Evolutionary conservation across 306 rosid species (phyloP).

Genomic region (Rosa multiflora): DNA sequence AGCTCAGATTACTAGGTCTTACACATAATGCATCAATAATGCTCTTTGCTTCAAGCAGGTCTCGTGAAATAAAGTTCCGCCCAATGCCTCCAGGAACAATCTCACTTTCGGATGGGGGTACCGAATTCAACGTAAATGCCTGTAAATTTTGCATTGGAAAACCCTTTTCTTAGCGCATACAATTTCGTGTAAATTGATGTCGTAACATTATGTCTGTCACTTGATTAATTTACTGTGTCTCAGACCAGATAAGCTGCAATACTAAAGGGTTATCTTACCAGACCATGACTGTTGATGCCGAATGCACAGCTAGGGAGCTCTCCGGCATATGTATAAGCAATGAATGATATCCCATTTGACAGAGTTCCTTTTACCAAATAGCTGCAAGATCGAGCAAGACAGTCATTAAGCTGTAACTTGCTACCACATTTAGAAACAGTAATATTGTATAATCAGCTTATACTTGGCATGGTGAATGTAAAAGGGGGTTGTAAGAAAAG

Average conservation of each 20-base stretch:
- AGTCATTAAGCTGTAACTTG: not conserved
- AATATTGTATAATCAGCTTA: not conserved
- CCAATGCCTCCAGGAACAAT: constrained; percentile 71
- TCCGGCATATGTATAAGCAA: constrained; percentile 88
- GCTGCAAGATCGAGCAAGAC: constrained; percentile 33
- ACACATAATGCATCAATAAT: constrained; percentile 66
- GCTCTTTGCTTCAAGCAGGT: constrained; percentile 76
- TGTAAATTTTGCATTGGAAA: constrained; percentile 14
- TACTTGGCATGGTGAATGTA: not conserved
- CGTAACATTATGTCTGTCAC: not conserved
- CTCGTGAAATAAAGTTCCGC: constrained; percentile 71
- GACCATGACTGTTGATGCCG: constrained; percentile 66
- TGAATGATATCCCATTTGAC: constrained; percentile 48
- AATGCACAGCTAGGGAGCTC: constrained; percentile 91
- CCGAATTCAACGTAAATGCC: constrained; percentile 82
- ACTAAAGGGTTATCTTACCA: constrained; percentile 34
- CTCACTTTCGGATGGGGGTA: constrained; percentile 65
- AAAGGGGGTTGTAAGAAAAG: not conserved
- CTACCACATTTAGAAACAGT: not conserved
- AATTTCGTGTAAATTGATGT: too few species aligned
- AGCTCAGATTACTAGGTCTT: constrained; percentile 25
- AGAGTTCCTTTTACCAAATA: constrained; percentile 69
- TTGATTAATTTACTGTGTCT: not conserved
- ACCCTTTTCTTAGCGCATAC: not conserved
- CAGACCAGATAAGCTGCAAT: not conserved